A percentile compares a stretch with the other conserved stretches of the same genome.
These are phyloP conservation scores for Oryza australiensis DNA, from an alignment of 176 grass and related monocot species.

Conservation along the genomic window DNA sequence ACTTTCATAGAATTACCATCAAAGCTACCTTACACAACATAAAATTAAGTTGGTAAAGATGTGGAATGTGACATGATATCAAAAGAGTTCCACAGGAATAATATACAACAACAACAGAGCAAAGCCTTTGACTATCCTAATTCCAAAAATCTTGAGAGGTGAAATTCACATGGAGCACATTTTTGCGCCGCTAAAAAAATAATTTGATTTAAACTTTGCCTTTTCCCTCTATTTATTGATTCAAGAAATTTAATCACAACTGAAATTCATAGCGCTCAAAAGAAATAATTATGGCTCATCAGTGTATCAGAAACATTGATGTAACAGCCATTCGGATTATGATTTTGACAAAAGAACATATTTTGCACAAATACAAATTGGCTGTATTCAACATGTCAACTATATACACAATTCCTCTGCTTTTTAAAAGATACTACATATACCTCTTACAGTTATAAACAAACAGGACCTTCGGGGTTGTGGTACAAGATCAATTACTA, in stretches of 20 bases:
- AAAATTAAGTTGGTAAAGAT: conserved; percentile 43
- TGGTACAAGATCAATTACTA: not conserved
- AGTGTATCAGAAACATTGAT: not conserved
- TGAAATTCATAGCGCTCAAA: not conserved
- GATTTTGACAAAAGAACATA: not conserved
- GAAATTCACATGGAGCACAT: not conserved
- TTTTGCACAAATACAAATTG: not conserved
- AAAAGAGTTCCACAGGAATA: not conserved
- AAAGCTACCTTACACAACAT: conserved; percentile 90
- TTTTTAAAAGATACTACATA: not conserved
- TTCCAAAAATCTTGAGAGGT: not conserved
- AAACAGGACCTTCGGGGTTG: not conserved
- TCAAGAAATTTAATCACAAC: not conserved
- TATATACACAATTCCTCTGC: not conserved
- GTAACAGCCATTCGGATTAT: not conserved
- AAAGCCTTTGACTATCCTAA: not conserved
- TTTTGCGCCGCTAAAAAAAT: not conserved
- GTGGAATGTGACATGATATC: conserved; percentile 3
- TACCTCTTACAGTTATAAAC: not conserved
- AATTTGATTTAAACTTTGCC: not conserved
- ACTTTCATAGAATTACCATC: conserved; percentile 88
- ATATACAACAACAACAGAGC: not conserved
- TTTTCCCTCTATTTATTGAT: not conserved
- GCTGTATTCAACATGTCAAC: not conserved
- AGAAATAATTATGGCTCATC: conserved; percentile 3